Evolutionary conservation across 768 basidiomycete genomes (phyloP).

Genomic region (Mycena venus): DNA sequence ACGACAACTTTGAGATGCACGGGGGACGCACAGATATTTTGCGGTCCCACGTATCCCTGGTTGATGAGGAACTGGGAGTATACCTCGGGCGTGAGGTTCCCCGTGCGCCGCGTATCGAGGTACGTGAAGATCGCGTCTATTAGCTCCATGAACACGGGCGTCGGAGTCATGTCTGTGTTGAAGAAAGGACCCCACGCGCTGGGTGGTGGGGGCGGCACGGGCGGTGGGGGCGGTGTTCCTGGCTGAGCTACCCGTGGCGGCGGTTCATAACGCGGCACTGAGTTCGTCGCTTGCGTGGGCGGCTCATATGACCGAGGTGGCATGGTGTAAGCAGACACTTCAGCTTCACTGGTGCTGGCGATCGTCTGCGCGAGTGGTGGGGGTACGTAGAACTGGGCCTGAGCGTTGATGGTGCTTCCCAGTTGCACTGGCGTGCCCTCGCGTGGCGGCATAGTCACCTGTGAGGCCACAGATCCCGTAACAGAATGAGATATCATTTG

Average conservation of each 20-base stretch:
- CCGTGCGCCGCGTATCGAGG: slow-evolving; percentile 22
- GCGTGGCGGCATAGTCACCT: too few relatives aligned
- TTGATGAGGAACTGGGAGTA: slow-evolving; percentile 32
- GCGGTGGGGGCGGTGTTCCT: too few relatives aligned
- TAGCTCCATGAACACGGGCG: background rate
- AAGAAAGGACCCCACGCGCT: slow-evolving; percentile 28
- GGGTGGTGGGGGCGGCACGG: background rate
- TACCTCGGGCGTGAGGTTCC: slow-evolving; percentile 24
- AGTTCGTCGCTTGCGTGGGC: too few relatives aligned
- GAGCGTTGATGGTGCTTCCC: too few relatives aligned
- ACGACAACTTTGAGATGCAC: too few relatives aligned
- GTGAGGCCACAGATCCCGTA: too few relatives aligned
- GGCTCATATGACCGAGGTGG: background rate
- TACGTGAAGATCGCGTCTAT: slow-evolving; percentile 30
- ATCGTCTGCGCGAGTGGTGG: too few relatives aligned
- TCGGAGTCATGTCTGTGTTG: slow-evolving; percentile 8
- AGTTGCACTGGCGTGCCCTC: too few relatives aligned
- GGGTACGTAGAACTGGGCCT: background rate
- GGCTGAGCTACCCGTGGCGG: too few relatives aligned
- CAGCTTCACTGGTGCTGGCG: too few relatives aligned
- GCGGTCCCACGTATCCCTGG: slow-evolving; percentile 20
- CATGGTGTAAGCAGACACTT: too few relatives aligned
- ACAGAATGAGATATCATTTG: background rate
- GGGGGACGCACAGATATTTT: slow-evolving; percentile 23
- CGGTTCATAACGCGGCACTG: too few relatives aligned